Percentiles rank a stretch among this genome's conserved stretches.
Conservation (phyloP, 257 asterid species). For the Solanum piurae region DNA sequence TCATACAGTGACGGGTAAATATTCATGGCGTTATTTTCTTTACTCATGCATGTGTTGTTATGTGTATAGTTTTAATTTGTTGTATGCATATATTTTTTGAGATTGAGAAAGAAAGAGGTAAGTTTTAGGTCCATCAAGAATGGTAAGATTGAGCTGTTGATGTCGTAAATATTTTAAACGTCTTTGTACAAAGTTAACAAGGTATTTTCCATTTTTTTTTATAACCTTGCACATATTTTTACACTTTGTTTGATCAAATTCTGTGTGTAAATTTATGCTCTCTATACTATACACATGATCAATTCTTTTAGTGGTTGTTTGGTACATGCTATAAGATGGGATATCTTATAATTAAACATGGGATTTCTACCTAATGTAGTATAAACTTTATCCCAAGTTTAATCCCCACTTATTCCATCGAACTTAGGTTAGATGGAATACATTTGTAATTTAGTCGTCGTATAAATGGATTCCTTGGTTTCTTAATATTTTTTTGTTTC, state of each 20-base stretch:
- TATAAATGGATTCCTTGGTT: background rate
- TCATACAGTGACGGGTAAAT: background rate
- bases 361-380: background rate
- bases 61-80: background rate
- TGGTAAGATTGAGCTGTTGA: background rate
- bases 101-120: background rate
- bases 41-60: background rate
- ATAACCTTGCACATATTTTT: background rate
- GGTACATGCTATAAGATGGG: too few species aligned
- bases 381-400: background rate
- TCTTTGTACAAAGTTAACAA: background rate
- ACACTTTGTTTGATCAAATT: background rate
- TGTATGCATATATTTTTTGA: background rate
- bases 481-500: too few species aligned
- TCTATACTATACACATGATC: background rate
- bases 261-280: background rate
- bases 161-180: background rate
- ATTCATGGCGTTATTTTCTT: background rate
- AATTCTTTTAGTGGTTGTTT: background rate
- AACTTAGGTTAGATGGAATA: background rate
- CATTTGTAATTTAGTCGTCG: too few species aligned
- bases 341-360: too few species aligned
- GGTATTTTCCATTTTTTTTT: background rate
- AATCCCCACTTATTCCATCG: background rate
- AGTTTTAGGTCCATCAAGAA: background rate